phyloP scores from a whole-genome alignment of 1,284 basidiomycete genomes.

The Takashimella koratensis region DNA sequence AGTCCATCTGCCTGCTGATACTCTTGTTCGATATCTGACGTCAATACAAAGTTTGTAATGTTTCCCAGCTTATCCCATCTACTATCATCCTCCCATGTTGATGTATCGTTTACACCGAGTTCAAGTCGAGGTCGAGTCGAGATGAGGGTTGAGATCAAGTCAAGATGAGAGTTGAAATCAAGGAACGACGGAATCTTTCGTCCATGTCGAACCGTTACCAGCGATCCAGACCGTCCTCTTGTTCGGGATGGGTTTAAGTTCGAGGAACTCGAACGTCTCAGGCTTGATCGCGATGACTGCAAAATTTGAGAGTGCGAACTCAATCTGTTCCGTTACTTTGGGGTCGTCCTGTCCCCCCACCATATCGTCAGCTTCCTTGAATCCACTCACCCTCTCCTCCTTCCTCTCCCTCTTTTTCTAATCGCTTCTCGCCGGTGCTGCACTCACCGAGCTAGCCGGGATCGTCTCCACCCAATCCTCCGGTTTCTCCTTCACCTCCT shows the following conservation, averaged over 20 bases:
- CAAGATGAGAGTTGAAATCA: too few species aligned
- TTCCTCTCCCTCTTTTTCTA: background rate
- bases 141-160: too few species aligned
- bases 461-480: conserved; percentile 33
- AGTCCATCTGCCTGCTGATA: too few species aligned
- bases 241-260: conserved; percentile 43
- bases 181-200: background rate
- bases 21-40: too few species aligned
- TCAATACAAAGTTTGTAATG: too few species aligned
- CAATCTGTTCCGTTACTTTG: conserved; percentile 30
- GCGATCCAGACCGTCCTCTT: conserved; percentile 31
- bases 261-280: conserved; percentile 38
- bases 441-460: conserved; percentile 27
- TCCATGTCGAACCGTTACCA: conserved; percentile 13
- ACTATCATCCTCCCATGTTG: too few species aligned
- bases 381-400: background rate
- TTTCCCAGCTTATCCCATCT: too few species aligned
- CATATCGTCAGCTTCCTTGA: too few species aligned
- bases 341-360: conserved; percentile 35
- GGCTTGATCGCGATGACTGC: conserved; percentile 40
- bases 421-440: background rate
- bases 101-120: too few species aligned
- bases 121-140: too few species aligned
- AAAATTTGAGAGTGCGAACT: conserved; percentile 35
- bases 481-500: conserved; percentile 24